A percentile compares a stretch with the other conserved stretches of the same genome.
phyloP scores from a whole-genome alignment of 2,329 filamentous ascomycete species.

The Nigrospora sphaerica region DNA sequence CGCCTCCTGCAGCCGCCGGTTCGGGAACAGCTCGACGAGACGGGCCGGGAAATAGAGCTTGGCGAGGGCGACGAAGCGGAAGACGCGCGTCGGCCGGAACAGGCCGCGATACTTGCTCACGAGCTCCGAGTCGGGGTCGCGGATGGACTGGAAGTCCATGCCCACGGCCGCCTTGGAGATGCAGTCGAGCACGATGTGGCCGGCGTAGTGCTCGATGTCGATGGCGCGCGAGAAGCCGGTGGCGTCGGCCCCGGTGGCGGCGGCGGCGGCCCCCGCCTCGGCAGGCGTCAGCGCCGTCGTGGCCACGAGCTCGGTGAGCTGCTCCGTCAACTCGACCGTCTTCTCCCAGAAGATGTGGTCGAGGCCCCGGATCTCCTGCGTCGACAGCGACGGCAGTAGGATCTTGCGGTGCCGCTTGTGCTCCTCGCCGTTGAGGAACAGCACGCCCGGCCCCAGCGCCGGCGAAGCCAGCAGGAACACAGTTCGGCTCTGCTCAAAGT shows the following conservation, averaged over 20 bases:
- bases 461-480: constrained; percentile 5
- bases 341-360: constrained; percentile 14
- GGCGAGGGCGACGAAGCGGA: constrained; percentile 5
- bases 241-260: neutral
- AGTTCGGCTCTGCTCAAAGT: constrained; percentile 9
- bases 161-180: constrained; percentile 8
- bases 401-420: constrained; percentile 12
- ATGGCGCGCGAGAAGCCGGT: constrained; percentile 4
- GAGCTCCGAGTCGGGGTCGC: constrained; percentile 6
- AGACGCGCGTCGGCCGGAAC: constrained; percentile 6
- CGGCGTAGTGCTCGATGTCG: constrained; percentile 7
- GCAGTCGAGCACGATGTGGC: constrained; percentile 5
- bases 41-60: constrained; percentile 4
- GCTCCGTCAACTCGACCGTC: constrained; percentile 8
- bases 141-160: constrained; percentile 7
- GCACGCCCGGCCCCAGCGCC: constrained; percentile 8
- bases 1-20: neutral
- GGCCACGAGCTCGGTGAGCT: constrained; percentile 3
- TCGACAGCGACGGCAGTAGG: constrained; percentile 12
- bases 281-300: neutral
- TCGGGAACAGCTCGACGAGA: constrained; percentile 2
- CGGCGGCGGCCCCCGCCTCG: no score
- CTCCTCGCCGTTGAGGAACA: constrained; percentile 10
- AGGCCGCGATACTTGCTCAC: constrained; percentile 8
- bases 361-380: constrained; percentile 10